A percentile compares a stretch with the other conserved stretches of the same genome.
These are phyloP conservation scores for Neurospora sp. DNA, from an alignment of 2,329 filamentous ascomycete species.

Conservation along the genomic window DNA sequence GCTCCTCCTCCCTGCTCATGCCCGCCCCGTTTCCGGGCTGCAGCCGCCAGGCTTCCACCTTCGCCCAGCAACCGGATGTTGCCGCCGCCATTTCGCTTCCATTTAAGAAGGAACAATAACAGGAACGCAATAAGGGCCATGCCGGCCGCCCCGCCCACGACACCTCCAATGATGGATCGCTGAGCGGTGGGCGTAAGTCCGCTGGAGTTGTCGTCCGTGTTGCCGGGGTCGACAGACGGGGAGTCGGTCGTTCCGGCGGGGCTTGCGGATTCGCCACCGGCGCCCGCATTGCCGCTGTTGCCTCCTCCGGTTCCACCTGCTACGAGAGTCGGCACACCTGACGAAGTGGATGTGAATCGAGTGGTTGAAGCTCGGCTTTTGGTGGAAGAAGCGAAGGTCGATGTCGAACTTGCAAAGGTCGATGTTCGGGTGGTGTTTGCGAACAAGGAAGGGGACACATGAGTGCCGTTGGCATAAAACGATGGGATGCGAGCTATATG, in stretches of 20 bases:
- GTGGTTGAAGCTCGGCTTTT: slow-evolving; percentile 14
- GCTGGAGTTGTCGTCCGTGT: slow-evolving; percentile 14
- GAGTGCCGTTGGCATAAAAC: slow-evolving; percentile 19
- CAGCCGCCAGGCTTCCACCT: slow-evolving; percentile 18
- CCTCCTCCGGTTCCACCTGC: slow-evolving; percentile 9
- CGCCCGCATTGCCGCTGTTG: slow-evolving; percentile 8
- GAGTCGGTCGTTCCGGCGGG: slow-evolving; percentile 16
- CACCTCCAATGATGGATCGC: slow-evolving; percentile 40
- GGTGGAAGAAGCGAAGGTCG: slow-evolving; percentile 23
- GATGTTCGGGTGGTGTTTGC: slow-evolving; percentile 18
- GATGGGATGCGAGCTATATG: slow-evolving; percentile 10
- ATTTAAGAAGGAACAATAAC: slow-evolving; percentile 42
- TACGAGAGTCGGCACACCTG: slow-evolving; percentile 22
- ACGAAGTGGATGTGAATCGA: slow-evolving; percentile 22
- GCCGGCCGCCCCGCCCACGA: slow-evolving; percentile 49
- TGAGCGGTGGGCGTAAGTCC: slow-evolving; percentile 18
- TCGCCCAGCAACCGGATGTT: slow-evolving; percentile 32
- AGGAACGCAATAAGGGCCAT: slow-evolving; percentile 45
- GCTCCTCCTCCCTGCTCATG: slow-evolving; percentile 12
- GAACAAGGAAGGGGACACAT: slow-evolving; percentile 13
- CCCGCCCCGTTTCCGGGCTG: slow-evolving; percentile 14
- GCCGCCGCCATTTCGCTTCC: slow-evolving; percentile 33
- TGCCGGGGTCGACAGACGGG: slow-evolving; percentile 16
- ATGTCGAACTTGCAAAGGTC: slow-evolving; percentile 9
- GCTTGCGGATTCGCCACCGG: slow-evolving; percentile 13